phyloP scores from a whole-genome alignment of 768 basidiomycete genomes.

The Russula vinacea region DNA sequence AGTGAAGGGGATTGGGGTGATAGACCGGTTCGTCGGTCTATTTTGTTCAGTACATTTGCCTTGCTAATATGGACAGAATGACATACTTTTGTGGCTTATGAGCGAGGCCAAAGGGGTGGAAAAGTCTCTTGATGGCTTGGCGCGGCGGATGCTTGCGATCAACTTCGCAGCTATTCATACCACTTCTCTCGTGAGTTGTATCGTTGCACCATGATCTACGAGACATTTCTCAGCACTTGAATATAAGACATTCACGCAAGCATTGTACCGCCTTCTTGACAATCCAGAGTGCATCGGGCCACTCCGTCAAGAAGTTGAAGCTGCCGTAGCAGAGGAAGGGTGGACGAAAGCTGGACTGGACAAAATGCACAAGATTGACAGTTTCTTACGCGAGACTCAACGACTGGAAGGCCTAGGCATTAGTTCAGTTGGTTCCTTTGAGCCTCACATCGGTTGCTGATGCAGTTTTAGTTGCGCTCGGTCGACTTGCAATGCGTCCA shows the following conservation, averaged over 20 bases:
- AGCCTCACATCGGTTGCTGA: neutral
- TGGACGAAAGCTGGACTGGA: conserved; percentile 36
- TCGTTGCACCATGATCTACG: neutral
- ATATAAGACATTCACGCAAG: conserved; percentile 32
- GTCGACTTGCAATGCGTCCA: conserved; percentile 39
- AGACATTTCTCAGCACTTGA: neutral
- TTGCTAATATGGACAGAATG: conserved; percentile 37
- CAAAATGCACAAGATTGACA: conserved; percentile 38
- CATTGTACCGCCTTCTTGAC: conserved; percentile 35
- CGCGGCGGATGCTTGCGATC: conserved; percentile 32
- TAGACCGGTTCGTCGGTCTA: conserved; percentile 30
- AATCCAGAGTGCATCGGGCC: conserved; percentile 33
- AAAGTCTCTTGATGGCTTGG: conserved; percentile 36
- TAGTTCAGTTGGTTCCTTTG: conserved; percentile 16
- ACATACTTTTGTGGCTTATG: conserved; percentile 48
- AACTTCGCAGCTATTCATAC: conserved; percentile 43
- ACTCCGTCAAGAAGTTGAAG: conserved; percentile 38
- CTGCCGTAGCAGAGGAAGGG: conserved; percentile 33
- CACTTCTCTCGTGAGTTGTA: conserved; percentile 32
- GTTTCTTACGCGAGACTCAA: conserved; percentile 39
- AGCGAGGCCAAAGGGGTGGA: conserved; percentile 39
- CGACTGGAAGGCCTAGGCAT: conserved; percentile 32
- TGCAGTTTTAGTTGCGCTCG: conserved; percentile 22
- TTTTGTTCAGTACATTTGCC: no score
- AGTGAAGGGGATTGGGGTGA: conserved; percentile 31